phyloP scores from a whole-genome alignment of 768 basidiomycete genomes.

The Dentipellis sp. region DNA sequence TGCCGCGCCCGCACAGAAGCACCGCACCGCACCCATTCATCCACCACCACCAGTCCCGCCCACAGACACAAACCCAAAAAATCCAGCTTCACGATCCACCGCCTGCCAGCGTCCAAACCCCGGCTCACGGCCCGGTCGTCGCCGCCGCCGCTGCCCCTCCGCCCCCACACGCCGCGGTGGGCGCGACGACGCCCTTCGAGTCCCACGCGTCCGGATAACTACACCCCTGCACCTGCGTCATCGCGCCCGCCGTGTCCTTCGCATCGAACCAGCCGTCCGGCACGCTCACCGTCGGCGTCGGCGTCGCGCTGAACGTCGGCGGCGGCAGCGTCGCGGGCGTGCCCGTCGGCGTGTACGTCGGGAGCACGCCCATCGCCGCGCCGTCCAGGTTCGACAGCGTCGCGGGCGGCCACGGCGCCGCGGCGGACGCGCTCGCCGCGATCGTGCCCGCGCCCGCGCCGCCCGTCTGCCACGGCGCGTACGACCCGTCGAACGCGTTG shows the following conservation, averaged over 20 bases:
- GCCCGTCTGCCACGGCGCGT: constrained; percentile 63
- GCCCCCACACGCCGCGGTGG: constrained; percentile 11
- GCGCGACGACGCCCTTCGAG: constrained; percentile 9
- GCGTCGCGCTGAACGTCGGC: constrained; percentile 39
- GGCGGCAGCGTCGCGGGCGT: constrained; percentile 46
- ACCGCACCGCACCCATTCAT: too few relatives aligned
- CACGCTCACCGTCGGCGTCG: constrained; percentile 21
- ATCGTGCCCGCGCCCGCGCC: constrained; percentile 43
- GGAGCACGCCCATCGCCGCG: constrained; percentile 27
- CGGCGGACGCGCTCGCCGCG: constrained; percentile 31
- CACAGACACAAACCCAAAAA: not conserved
- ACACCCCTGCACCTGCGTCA: constrained; percentile 54
- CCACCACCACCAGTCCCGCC: not conserved
- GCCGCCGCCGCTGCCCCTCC: not conserved
- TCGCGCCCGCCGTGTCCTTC: constrained; percentile 41
- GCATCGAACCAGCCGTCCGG: constrained; percentile 52
- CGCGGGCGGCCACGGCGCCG: constrained; percentile 46
- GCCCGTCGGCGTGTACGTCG: constrained; percentile 59
- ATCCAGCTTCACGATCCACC: not conserved
- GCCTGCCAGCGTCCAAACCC: not conserved
- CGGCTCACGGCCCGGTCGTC: not conserved
- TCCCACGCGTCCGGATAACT: constrained; percentile 52
- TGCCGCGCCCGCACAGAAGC: too few relatives aligned
- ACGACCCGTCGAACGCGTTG: constrained; percentile 31
- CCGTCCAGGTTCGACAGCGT: constrained; percentile 36